phyloP scores from a whole-genome alignment of 179 eudicot species.

The Silene vulgaris region DNA sequence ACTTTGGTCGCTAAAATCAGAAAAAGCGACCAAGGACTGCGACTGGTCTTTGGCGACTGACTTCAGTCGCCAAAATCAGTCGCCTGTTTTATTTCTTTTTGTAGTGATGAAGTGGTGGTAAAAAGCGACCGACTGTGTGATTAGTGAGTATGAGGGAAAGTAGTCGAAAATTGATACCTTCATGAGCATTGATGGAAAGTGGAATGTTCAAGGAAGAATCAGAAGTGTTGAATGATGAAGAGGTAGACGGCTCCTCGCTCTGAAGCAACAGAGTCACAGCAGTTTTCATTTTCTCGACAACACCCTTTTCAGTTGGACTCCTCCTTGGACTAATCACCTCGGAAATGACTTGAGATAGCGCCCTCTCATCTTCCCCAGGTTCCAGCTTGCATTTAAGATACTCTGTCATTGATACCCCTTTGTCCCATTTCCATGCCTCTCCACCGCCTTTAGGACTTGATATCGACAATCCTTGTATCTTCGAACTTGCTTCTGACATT shows the following conservation, averaged over 20 bases:
- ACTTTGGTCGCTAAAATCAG: too few relatives aligned
- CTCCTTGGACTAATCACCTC: slow-evolving; percentile 64
- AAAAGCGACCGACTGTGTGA: neutral
- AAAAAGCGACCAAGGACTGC: too few relatives aligned
- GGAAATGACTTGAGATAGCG: slow-evolving; percentile 68
- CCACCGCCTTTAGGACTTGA: slow-evolving; percentile 16
- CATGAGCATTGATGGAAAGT: slow-evolving; percentile 39
- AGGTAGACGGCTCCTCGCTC: slow-evolving; percentile 22
- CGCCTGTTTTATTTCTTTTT: too few relatives aligned
- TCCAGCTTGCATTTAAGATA: slow-evolving; percentile 64
- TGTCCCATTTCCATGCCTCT: slow-evolving; percentile 33
- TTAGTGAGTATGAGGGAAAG: neutral
- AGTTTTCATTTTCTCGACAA: slow-evolving; percentile 63
- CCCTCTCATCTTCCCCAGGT: slow-evolving; percentile 80
- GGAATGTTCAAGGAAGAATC: slow-evolving; percentile 34
- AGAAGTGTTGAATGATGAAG: slow-evolving; percentile 19
- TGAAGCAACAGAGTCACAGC: slow-evolving; percentile 55
- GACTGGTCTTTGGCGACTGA: too few relatives aligned
- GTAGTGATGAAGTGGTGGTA: too few relatives aligned
- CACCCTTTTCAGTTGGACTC: slow-evolving; percentile 39
- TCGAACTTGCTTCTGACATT: slow-evolving; percentile 49
- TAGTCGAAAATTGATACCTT: slow-evolving; percentile 32
- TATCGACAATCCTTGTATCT: slow-evolving; percentile 34
- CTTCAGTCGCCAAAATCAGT: too few relatives aligned
- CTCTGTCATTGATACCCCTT: slow-evolving; percentile 72